These are phyloP conservation scores for Aspergillus fumigatiaffinis DNA, from an alignment of 2,329 filamentous ascomycete genomes.

Conservation along the genomic window DNA sequence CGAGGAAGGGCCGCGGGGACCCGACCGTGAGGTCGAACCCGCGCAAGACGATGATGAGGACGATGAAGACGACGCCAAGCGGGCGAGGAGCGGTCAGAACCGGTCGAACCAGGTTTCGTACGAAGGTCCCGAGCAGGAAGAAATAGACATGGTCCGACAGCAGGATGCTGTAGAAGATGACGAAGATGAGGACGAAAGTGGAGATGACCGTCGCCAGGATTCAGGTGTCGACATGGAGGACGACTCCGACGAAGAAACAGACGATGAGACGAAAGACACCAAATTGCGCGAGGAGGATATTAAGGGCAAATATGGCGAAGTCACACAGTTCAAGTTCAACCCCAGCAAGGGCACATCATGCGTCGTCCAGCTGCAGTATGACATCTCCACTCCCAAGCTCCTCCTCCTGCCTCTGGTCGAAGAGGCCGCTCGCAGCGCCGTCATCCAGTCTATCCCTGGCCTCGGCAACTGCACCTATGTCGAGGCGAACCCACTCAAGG, in stretches of 20 bases:
- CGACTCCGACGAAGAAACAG: constrained; percentile 38
- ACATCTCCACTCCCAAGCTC: constrained; percentile 76
- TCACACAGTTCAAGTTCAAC: constrained; percentile 77
- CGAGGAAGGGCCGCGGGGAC: constrained; percentile 47
- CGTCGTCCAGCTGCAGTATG: constrained; percentile 77
- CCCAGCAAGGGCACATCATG: constrained; percentile 69
- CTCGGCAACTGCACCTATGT: constrained; percentile 69
- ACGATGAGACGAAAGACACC: constrained; percentile 39
- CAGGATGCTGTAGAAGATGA: constrained; percentile 53
- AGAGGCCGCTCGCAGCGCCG: constrained; percentile 68
- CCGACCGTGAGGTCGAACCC: constrained; percentile 54
- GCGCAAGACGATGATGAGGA: constrained; percentile 69
- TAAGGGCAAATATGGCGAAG: constrained; percentile 59
- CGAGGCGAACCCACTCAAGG: constrained; percentile 55
- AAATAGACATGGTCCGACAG: constrained; percentile 70
- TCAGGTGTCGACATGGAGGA: constrained; percentile 36
- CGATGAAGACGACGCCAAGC: constrained; percentile 68
- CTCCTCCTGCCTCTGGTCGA: constrained; percentile 91
- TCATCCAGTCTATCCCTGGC: constrained; percentile 81
- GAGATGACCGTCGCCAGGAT: constrained; percentile 21
- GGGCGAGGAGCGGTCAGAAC: constrained; percentile 62
- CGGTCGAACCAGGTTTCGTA: constrained; percentile 81
- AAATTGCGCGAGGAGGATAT: constrained; percentile 61
- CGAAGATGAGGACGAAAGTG: constrained; percentile 49
- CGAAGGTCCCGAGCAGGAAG: constrained; percentile 87